phyloP scores from a whole-genome alignment of 192 early-diverging fungal species.

The Coemansia sp. region DNA sequence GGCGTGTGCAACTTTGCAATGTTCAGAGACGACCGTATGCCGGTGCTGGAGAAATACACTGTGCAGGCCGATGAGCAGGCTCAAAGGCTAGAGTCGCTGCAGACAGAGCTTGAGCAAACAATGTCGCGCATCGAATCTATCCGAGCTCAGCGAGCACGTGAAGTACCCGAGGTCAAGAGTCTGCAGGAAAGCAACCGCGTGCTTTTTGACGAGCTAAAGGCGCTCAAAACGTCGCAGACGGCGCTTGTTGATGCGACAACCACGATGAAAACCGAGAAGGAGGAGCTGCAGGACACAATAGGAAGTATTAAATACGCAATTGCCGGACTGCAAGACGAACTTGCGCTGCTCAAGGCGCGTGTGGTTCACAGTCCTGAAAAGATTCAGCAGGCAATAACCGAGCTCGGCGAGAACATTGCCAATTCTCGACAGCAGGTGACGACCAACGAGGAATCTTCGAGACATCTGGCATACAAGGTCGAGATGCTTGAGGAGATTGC shows the following conservation, averaged over 20 bases:
- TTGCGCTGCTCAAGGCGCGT: slow-evolving; percentile 57
- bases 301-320: slow-evolving; percentile 52
- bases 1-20: slow-evolving; percentile 89
- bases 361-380: slow-evolving; percentile 78
- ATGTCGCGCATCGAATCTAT: slow-evolving; percentile 59
- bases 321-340: slow-evolving; percentile 55
- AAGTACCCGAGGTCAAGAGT: slow-evolving; percentile 55
- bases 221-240: slow-evolving; percentile 48
- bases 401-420: slow-evolving; percentile 57
- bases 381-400: slow-evolving; percentile 63
- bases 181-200: slow-evolving; percentile 56
- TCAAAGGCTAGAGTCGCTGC: slow-evolving; percentile 37
- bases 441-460: slow-evolving; percentile 54
- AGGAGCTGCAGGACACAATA: slow-evolving; percentile 57
- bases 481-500: slow-evolving; percentile 59
- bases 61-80: slow-evolving; percentile 57
- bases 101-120: slow-evolving; percentile 60
- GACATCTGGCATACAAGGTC: slow-evolving; percentile 59
- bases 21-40: slow-evolving; percentile 79
- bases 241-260: slow-evolving; percentile 46
- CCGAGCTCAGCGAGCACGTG: slow-evolving; percentile 53
- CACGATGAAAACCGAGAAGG: slow-evolving; percentile 56
- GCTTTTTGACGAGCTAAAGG: slow-evolving; percentile 59
- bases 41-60: slow-evolving; percentile 63
- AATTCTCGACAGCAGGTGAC: slow-evolving; percentile 52